Evolutionary conservation across 768 basidiomycete genomes (phyloP), one percentile per base, ranked within the genome.

Genomic region (Tylopilus rubrobrunneus): DNA sequence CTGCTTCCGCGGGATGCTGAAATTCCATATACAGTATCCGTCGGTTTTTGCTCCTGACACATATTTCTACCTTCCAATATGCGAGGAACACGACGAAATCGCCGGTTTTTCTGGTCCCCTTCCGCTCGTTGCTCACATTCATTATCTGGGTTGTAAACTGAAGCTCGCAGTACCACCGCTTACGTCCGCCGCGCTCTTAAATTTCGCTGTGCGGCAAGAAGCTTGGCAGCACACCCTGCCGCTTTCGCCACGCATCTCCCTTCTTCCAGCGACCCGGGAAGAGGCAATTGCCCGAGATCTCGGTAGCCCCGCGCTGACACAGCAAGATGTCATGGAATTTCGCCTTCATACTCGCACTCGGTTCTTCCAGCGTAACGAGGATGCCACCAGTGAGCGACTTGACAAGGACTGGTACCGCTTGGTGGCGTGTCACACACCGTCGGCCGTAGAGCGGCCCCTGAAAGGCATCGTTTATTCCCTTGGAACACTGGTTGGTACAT

Each of bases 321-420:
- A 72, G 15, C 72, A 74, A 45, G 79, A 80, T 52, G 61, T 78
- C 37, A 40, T 58, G 3, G 69, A 74, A 40, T 78, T 77, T 52
- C 71, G 74, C 49, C 60, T 52, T 36, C 55, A 58, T 21, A 73
- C 68, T 37, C 76, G 77, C 4, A 73, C 73, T 25, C 64, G 55
- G 45, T 64, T 66, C 44, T 65, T 69, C 33, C 59, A 61, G 10
- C 57, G 57, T 31, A 11, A 43, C 17, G 59, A 53, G 10, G 63
- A 57, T n/a, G 36, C 37, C 10, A 8, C 50, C 28, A 74, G 76
- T 37, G 52, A 56, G 36, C 58, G 55, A 21, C 72, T 76, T 54
- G 81, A 82, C 58, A 62, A 62, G 43, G 78, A 79, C 50, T 82
- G 80, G 80, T 72, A 67, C 56, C 74, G 80, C 34, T 57, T 78